A percentile compares a stretch with the other conserved stretches of the same genome.
phyloP scores from a whole-genome alignment of 148 eudicot genomes.

The Camellia japonica region DNA sequence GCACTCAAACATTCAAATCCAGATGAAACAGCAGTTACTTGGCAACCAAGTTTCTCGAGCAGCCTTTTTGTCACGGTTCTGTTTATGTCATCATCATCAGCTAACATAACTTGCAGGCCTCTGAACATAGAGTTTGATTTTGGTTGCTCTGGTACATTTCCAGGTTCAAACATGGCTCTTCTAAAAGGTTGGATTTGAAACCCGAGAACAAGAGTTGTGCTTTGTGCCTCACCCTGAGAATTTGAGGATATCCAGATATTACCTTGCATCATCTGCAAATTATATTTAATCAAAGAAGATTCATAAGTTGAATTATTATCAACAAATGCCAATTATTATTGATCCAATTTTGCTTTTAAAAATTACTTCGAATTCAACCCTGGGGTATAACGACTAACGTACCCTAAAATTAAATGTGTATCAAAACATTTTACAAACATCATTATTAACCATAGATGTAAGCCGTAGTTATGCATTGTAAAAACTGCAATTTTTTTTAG shows the following conservation, averaged over 20 bases:
- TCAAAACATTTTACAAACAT: too few relatives aligned
- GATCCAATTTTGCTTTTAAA: neutral
- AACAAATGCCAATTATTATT: neutral
- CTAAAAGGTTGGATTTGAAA: constrained; percentile 39
- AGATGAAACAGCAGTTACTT: constrained; percentile 52
- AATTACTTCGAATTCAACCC: neutral
- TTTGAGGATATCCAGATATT: constrained; percentile 64
- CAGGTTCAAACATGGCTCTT: constrained; percentile 21
- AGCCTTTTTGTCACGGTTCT: constrained; percentile 67
- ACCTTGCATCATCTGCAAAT: constrained; percentile 73
- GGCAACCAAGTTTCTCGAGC: constrained; percentile 68
- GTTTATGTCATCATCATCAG: constrained; percentile 70
- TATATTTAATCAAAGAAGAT: constrained; percentile 3
- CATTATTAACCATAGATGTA: too few relatives aligned
- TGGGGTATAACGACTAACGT: too few relatives aligned
- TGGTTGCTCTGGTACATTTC: constrained; percentile 32
- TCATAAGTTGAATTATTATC: neutral
- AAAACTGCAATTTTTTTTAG: neutral
- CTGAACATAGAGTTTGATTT: constrained; percentile 31
- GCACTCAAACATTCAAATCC: constrained; percentile 63
- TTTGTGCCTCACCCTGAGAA: constrained; percentile 43
- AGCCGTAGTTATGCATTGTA: neutral
- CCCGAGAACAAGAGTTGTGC: constrained; percentile 59
- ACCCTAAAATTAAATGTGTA: too few relatives aligned
- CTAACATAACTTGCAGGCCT: constrained; percentile 52